phyloP scores from a whole-genome alignment of 768 basidiomycete species.

The Phallus indusiatus region DNA sequence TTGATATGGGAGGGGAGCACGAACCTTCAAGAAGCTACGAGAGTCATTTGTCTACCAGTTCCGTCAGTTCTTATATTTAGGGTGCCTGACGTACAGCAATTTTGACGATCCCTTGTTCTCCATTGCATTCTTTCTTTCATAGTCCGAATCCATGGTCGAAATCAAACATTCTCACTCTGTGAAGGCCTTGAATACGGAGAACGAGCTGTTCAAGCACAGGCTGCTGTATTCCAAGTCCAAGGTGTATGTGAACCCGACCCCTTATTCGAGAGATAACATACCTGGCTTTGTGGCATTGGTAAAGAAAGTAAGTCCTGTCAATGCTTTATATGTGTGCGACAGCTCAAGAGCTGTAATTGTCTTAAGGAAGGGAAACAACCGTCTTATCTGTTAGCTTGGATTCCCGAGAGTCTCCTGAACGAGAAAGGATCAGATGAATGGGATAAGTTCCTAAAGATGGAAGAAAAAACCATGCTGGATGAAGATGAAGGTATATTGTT shows the following conservation, averaged over 20 bases:
- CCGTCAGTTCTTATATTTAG: conserved; percentile 23
- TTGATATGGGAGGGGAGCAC: not conserved
- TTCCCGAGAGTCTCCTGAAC: conserved; percentile 77
- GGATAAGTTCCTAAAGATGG: conserved; percentile 83
- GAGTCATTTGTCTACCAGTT: conserved; percentile 35
- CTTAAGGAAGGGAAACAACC: conserved; percentile 64
- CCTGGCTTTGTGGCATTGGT: conserved; percentile 90
- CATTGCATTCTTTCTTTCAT: not conserved
- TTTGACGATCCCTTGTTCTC: not conserved
- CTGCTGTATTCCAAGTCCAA: conserved; percentile 88
- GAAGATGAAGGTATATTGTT: conserved; percentile 59
- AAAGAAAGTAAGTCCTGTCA: conserved; percentile 53
- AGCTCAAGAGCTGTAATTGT: conserved; percentile 4
- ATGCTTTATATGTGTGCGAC: not conserved
- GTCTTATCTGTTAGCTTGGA: conserved; percentile 82
- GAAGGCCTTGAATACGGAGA: conserved; percentile 36
- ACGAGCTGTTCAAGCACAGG: conserved; percentile 38
- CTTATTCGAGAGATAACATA: conserved; percentile 86
- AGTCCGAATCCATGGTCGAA: conserved; percentile 65
- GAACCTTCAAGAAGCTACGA: conserved; percentile 27
- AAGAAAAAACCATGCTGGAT: conserved; percentile 54
- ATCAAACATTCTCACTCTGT: conserved; percentile 35
- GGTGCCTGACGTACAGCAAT: not conserved
- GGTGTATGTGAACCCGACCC: conserved; percentile 92
- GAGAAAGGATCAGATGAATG: conserved; percentile 78